Conservation (phyloP, 352 stramenopile genomes). For the Aphanomyces stellatus region DNA sequence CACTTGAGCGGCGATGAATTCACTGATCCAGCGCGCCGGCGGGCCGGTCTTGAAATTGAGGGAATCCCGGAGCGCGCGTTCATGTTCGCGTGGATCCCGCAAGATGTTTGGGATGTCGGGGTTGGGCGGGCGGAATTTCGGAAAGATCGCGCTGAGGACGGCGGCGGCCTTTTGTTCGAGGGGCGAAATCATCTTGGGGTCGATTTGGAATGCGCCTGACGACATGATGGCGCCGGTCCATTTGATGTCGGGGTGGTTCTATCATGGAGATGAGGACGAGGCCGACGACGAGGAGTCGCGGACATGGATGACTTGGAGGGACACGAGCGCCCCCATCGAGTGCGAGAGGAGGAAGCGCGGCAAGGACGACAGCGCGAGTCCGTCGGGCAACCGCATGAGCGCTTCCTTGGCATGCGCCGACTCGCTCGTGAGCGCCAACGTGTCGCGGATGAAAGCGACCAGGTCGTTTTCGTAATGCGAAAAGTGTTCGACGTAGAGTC, state of each 20-base stretch:
- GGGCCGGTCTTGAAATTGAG: conserved; percentile 21
- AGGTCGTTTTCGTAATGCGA: conserved; percentile 39
- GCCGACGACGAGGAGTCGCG: neutral
- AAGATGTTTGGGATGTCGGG: conserved; percentile 27
- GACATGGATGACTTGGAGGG: conserved; percentile 13
- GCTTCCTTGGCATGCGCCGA: conserved; percentile 16
- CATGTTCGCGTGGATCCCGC: conserved; percentile 27
- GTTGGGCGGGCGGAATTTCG: conserved; percentile 27
- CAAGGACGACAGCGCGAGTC: conserved; percentile 31
- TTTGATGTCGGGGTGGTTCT: conserved; percentile 20
- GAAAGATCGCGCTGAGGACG: conserved; percentile 27
- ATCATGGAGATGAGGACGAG: neutral
- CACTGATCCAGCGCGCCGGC: neutral
- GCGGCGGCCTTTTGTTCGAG: conserved; percentile 15
- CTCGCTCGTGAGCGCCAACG: conserved; percentile 23
- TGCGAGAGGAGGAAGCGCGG: conserved; percentile 47
- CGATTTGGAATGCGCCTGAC: conserved; percentile 28
- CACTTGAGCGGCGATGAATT: conserved; percentile 24
- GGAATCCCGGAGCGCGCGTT: conserved; percentile 29
- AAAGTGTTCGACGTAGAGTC: conserved; percentile 39
- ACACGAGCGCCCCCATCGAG: conserved; percentile 45
- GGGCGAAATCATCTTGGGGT: conserved; percentile 21
- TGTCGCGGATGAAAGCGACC: conserved; percentile 41
- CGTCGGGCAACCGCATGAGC: conserved; percentile 26
- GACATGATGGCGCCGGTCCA: conserved; percentile 42